phyloP scores from a whole-genome alignment of 441 rosid genomes.

The Erysimum cheiri region DNA sequence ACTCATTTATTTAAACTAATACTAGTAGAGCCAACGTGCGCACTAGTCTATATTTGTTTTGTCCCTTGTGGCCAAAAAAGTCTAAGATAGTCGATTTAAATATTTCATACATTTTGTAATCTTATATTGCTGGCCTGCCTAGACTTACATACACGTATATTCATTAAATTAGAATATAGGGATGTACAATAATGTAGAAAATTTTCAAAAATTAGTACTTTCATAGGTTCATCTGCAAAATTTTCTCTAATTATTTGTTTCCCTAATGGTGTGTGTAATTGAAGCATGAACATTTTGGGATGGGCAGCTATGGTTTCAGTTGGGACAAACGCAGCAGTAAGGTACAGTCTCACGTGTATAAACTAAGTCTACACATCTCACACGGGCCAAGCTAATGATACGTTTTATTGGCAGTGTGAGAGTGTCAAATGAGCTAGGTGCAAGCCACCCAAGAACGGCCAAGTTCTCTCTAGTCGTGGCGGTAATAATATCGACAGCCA shows the following conservation, averaged over 20 bases:
- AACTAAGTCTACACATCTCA: background rate
- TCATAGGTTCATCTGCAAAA: background rate
- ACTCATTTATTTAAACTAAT: background rate
- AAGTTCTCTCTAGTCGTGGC: constrained; percentile 70
- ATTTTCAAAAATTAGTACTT: background rate
- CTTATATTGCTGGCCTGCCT: background rate
- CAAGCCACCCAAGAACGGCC: constrained; percentile 72
- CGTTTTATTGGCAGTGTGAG: constrained; percentile 58
- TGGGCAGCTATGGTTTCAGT: constrained; percentile 71
- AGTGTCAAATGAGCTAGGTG: constrained; percentile 83
- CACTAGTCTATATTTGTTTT: constrained; percentile 29
- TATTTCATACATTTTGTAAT: background rate
- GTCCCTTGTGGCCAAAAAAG: background rate
- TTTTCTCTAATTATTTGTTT: background rate
- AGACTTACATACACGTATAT: background rate
- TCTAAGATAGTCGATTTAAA: background rate
- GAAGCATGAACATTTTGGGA: constrained; percentile 78
- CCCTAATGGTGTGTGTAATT: constrained; percentile 9
- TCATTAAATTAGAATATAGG: background rate
- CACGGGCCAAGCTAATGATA: background rate
- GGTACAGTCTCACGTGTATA: constrained; percentile 46
- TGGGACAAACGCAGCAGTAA: constrained; percentile 80
- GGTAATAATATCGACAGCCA: constrained; percentile 52
- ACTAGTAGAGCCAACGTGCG: constrained; percentile 31
- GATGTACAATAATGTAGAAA: background rate